A percentile compares a stretch with the other conserved stretches of the same genome.
phyloP scores from a whole-genome alignment of 805 yeast species.

The Ogataea degrootiae region DNA sequence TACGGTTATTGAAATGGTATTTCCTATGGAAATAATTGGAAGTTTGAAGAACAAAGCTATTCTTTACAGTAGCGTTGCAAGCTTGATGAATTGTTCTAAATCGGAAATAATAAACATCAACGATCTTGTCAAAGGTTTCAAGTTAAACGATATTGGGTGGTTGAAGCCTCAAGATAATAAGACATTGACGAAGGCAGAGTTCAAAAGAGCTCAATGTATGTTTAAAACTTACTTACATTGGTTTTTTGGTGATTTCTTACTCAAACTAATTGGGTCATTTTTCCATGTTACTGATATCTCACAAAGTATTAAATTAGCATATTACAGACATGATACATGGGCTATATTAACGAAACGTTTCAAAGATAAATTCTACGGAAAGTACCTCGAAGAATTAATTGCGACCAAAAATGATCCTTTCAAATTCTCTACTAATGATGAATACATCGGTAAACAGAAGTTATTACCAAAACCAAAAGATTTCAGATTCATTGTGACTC shows the following conservation, averaged over 20 bases:
- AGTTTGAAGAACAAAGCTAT: constrained; percentile 40
- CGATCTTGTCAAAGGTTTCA: constrained; percentile 33
- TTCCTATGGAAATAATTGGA: constrained; percentile 55
- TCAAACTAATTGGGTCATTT: constrained; percentile 42
- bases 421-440: constrained; percentile 19
- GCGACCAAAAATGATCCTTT: constrained; percentile 10
- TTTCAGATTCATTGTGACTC: constrained; percentile 58
- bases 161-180: constrained; percentile 30
- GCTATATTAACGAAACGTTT: constrained; percentile 35
- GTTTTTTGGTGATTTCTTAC: constrained; percentile 47
- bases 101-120: constrained; percentile 32
- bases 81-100: constrained; percentile 34
- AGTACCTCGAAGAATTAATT: constrained; percentile 28
- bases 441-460: constrained; percentile 39
- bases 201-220: constrained; percentile 30
- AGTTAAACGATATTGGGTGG: constrained; percentile 51
- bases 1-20: constrained; percentile 38
- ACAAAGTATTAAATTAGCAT: constrained; percentile 35
- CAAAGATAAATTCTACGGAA: constrained; percentile 36
- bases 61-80: constrained; percentile 34
- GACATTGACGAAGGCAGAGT: constrained; percentile 39
- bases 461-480: constrained; percentile 57
- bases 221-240: constrained; percentile 47
- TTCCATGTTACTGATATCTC: constrained; percentile 67
- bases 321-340: constrained; percentile 62